Percentiles rank a stretch among this genome's conserved stretches.
Conservation (phyloP, 805 yeast genomes). For the Starmera amethionina region DNA sequence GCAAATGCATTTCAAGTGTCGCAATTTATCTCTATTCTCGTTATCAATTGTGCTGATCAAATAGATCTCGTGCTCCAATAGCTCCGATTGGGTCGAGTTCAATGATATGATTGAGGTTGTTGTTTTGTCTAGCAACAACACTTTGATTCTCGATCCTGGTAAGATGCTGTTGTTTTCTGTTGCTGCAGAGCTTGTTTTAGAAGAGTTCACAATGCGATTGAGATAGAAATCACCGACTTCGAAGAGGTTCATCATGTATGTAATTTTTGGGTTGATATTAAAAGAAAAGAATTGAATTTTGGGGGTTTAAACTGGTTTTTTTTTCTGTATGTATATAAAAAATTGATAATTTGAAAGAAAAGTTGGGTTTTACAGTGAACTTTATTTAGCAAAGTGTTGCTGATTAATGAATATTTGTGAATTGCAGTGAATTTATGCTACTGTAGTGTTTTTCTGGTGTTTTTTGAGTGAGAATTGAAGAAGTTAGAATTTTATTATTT, state of each 20-base stretch:
- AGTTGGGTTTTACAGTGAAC: too few relatives aligned
- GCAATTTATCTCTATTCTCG: constrained; percentile 51
- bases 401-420: too few relatives aligned
- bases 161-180: constrained; percentile 8
- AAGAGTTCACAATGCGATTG: constrained; percentile 25
- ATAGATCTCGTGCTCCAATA: constrained; percentile 76
- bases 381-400: too few relatives aligned
- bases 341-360: too few relatives aligned
- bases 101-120: constrained; percentile 85
- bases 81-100: constrained; percentile 78
- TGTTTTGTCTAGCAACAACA: constrained; percentile 64
- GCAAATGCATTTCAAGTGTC: constrained; percentile 73
- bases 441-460: too few relatives aligned
- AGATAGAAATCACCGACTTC: constrained; percentile 35
- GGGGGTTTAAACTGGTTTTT: too few relatives aligned
- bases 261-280: too few relatives aligned
- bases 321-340: too few relatives aligned
- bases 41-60: constrained; percentile 66
- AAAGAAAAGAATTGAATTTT: too few relatives aligned
- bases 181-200: constrained; percentile 1
- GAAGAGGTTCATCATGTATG: constrained; percentile 34
- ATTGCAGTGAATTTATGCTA: too few relatives aligned
- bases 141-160: constrained; percentile 42
- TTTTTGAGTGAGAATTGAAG: too few relatives aligned
- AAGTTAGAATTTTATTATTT: too few relatives aligned